phyloP scores from a whole-genome alignment of 1,284 basidiomycete species.

The Apiotrichum domesticum region DNA sequence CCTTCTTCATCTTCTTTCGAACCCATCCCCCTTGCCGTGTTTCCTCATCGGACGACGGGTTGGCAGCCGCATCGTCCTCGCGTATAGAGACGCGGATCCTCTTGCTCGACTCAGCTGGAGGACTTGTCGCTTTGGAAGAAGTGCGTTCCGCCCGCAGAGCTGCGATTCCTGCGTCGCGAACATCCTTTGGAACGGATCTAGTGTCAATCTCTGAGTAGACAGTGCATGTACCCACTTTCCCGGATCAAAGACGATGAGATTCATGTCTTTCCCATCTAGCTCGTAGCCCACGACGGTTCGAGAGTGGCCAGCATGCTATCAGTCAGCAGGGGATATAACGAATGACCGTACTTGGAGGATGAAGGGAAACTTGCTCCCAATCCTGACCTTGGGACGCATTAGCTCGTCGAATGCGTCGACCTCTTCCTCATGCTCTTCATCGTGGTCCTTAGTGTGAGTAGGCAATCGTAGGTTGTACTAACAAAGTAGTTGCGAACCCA shows the following conservation, averaged over 20 bases:
- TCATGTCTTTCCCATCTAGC: constrained; percentile 53
- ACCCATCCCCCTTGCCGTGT: constrained; percentile 39
- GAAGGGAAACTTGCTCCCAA: constrained; percentile 62
- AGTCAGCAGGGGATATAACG: background rate
- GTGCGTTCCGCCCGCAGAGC: constrained; percentile 8
- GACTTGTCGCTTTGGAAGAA: too few species aligned
- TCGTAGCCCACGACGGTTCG: constrained; percentile 79
- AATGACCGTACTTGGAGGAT: constrained; percentile 53
- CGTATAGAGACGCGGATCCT: background rate
- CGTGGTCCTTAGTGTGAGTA: too few species aligned
- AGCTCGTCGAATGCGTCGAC: constrained; percentile 5
- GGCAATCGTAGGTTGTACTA: constrained; percentile 1
- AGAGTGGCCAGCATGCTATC: constrained; percentile 72
- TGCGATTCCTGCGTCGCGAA: constrained; percentile 40
- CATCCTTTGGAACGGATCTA: constrained; percentile 31
- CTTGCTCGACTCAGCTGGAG: background rate
- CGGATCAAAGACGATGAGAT: constrained; percentile 71
- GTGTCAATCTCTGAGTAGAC: constrained; percentile 5
- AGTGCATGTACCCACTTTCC: constrained; percentile 53
- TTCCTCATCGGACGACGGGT: constrained; percentile 33
- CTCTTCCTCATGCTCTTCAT: background rate
- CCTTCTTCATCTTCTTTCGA: constrained; percentile 26
- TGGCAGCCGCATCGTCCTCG: constrained; percentile 9
- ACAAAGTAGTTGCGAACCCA: constrained; percentile 45
- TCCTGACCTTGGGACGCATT: constrained; percentile 45